These are phyloP conservation scores for Globisporangium acanthophoron DNA, from an alignment of 352 stramenopile species.

Conservation along the genomic window DNA sequence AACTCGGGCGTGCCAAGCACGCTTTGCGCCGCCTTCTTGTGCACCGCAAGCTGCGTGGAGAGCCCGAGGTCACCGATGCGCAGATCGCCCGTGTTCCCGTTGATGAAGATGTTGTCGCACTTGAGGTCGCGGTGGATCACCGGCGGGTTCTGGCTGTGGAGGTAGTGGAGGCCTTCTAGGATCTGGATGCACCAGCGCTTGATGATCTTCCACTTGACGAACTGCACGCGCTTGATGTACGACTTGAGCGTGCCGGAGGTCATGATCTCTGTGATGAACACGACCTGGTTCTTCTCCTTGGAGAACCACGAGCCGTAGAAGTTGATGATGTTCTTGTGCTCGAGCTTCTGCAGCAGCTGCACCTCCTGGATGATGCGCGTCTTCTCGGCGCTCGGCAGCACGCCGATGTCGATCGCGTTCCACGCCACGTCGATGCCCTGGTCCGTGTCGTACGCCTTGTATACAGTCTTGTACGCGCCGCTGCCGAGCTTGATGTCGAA, in stretches of 20 bases:
- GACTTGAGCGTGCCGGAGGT: slow-evolving; percentile 93
- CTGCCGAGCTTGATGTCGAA: slow-evolving; percentile 82
- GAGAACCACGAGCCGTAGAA: slow-evolving; percentile 99
- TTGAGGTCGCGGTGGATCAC: slow-evolving; percentile 94
- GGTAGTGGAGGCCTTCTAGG: slow-evolving; percentile 92
- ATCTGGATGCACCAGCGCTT: slow-evolving; percentile 98
- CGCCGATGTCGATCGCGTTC: slow-evolving; percentile 97
- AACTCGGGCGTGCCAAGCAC: slow-evolving; percentile 99
- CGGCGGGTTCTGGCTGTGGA: slow-evolving; percentile 86
- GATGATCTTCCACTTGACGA: slow-evolving; percentile 98
- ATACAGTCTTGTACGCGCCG: slow-evolving; percentile 89
- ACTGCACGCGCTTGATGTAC: slow-evolving; percentile 97
- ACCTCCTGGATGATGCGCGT: slow-evolving; percentile 97
- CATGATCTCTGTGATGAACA: slow-evolving; percentile 99
- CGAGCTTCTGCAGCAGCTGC: slow-evolving; percentile 93
- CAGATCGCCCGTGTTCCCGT: slow-evolving; percentile 96
- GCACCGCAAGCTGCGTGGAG: slow-evolving; percentile 71
- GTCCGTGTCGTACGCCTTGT: slow-evolving; percentile 96
- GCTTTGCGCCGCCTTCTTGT: slow-evolving; percentile 82
- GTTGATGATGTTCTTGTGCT: slow-evolving; percentile 99
- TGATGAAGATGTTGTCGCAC: slow-evolving; percentile 98
- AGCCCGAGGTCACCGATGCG: slow-evolving; percentile 97
- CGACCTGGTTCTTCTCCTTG: slow-evolving; percentile 96
- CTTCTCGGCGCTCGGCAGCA: slow-evolving; percentile 93
- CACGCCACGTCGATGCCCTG: slow-evolving; percentile 99